Evolutionary conservation across 371 early-diverging fungal genomes (phyloP).

Genomic region (Mucor irregularis): DNA sequence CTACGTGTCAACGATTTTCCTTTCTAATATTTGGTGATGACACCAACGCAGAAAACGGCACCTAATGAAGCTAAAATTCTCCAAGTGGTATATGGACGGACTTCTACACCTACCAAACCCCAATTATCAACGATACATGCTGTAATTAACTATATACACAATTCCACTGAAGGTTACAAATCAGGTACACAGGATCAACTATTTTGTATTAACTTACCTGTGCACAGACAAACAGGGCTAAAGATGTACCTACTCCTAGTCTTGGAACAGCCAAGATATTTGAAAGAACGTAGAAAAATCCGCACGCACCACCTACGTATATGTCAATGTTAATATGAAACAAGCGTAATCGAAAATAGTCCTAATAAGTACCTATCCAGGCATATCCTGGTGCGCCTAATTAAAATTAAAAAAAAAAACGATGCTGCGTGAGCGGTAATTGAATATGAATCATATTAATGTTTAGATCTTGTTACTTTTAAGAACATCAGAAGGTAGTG

Average conservation of each 20-base stretch:
- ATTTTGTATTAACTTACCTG: constrained; percentile 21
- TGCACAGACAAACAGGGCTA: constrained; percentile 38
- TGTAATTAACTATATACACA: constrained; percentile 27
- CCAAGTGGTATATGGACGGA: constrained; percentile 49
- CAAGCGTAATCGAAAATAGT: not conserved
- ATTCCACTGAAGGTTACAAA: not conserved
- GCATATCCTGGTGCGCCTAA: constrained; percentile 31
- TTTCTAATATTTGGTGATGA: constrained; percentile 32
- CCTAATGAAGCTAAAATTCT: constrained; percentile 53
- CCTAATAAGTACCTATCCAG: constrained; percentile 27
- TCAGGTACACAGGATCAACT: no score
- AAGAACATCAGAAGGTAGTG: constrained; percentile 18
- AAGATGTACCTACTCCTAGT: constrained; percentile 33
- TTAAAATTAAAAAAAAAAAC: not conserved
- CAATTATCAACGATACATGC: constrained; percentile 56
- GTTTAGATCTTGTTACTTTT: not conserved
- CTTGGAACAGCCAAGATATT: constrained; percentile 32
- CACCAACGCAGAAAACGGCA: constrained; percentile 45
- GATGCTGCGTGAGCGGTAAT: no score
- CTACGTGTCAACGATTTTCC: not conserved
- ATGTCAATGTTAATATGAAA: not conserved
- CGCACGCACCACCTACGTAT: constrained; percentile 29
- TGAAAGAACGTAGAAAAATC: constrained; percentile 26
- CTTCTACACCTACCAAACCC: constrained; percentile 37
- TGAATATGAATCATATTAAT: not conserved